Conservation (phyloP, 441 rosid species). For the Capsella rubella region DNA sequence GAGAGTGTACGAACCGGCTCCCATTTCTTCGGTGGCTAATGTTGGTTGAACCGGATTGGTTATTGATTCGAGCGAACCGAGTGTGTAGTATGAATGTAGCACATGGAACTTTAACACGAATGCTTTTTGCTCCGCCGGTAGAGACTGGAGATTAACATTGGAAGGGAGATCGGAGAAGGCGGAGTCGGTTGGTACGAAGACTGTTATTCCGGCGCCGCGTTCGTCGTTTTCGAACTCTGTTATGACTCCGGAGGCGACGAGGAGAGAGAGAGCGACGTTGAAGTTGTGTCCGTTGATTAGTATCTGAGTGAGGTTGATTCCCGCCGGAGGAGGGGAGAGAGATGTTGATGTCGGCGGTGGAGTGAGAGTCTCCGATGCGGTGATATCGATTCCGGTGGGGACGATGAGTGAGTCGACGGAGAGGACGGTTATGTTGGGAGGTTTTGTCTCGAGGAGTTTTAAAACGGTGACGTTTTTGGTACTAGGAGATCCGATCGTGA, state of each 20-base stretch:
- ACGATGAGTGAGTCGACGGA: conserved; percentile 65
- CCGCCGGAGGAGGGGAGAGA: conserved; percentile 56
- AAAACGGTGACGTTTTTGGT: conserved; percentile 69
- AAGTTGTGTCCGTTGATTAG: conserved; percentile 81
- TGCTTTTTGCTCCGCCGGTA: conserved; percentile 74
- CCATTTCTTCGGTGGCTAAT: conserved; percentile 77
- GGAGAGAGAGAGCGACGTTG: conserved; percentile 79
- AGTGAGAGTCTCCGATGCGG: conserved; percentile 63
- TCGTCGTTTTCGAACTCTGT: conserved; percentile 78
- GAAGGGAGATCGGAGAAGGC: conserved; percentile 80
- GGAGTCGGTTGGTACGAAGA: conserved; percentile 77
- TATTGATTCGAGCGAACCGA: conserved; percentile 86
- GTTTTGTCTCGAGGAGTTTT: conserved; percentile 56
- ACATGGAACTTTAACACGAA: conserved; percentile 80
- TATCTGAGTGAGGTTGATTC: conserved; percentile 75
- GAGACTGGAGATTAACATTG: conserved; percentile 64
- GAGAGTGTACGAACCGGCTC: conserved; percentile 80
- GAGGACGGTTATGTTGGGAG: conserved; percentile 76
- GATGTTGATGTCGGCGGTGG: conserved; percentile 42
- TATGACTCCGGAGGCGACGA: conserved; percentile 78
- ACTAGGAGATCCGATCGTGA: conserved; percentile 59
- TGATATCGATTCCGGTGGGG: conserved; percentile 71
- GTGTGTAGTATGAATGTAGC: conserved; percentile 84
- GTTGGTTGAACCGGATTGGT: conserved; percentile 93
- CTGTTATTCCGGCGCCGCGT: conserved; percentile 87